Evolutionary conservation across 441 rosid species (phyloP).

Genomic region (Macaranga tanarius): DNA sequence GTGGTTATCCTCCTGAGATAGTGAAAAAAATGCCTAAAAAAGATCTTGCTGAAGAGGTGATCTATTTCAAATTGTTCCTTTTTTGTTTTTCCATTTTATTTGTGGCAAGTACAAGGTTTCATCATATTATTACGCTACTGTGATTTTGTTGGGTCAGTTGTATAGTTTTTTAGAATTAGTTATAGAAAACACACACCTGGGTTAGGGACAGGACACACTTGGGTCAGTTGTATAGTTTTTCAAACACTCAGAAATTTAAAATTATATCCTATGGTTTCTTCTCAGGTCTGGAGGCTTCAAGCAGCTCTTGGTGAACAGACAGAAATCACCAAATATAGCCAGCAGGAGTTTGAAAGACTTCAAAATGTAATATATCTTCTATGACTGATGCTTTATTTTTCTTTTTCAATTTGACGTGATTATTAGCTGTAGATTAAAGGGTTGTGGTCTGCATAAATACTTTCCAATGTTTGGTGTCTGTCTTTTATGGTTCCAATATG

Average conservation of each 20-base stretch:
- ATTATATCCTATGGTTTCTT: slow-evolving; percentile 15
- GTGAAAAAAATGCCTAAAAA: slow-evolving; percentile 95
- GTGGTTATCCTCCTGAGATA: slow-evolving; percentile 90
- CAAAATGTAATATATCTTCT: slow-evolving; percentile 61
- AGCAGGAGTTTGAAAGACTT: slow-evolving; percentile 91
- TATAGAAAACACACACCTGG: no score
- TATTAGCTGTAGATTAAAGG: background rate
- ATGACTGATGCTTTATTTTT: background rate
- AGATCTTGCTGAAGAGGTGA: slow-evolving; percentile 96
- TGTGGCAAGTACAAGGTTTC: slow-evolving; percentile 4
- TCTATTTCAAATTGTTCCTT: slow-evolving; percentile 14
- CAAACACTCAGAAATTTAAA: background rate
- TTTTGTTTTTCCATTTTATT: slow-evolving; percentile 10
- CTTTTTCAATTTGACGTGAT: background rate
- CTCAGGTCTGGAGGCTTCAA: slow-evolving; percentile 96
- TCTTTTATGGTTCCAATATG: background rate
- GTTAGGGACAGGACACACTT: no score
- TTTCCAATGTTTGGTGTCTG: background rate
- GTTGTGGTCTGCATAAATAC: slow-evolving; percentile 10
- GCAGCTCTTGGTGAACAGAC: slow-evolving; percentile 98
- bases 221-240: background rate
- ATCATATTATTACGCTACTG: background rate
- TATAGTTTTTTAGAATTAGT: background rate
- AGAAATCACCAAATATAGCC: slow-evolving; percentile 84
- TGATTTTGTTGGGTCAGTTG: slow-evolving; percentile 3